Evolutionary conservation across 306 rosid genomes (phyloP), one percentile per base, ranked within the genome.

Genomic region (Rosa rugosa): DNA sequence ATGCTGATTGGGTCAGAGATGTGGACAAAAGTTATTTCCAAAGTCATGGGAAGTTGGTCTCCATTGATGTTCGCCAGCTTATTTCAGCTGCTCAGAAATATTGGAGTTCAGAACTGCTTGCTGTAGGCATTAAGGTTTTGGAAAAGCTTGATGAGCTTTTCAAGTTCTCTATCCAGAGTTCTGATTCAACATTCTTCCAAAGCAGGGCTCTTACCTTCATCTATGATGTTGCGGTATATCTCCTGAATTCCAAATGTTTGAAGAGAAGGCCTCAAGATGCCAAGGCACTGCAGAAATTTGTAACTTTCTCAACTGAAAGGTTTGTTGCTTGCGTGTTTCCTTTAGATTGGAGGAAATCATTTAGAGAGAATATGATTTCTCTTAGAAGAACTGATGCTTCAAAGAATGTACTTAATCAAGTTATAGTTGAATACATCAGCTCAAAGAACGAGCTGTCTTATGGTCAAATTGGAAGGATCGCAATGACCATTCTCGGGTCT

Each of bases 1-100:
- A 84, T 77, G 94, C 97, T 56, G 76, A 62, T 60, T 92, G 97
- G 97, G 88, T 84, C 36, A 79, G 8, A 5, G 78, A 83, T 76
- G 42, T 69, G 18, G 83, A 71, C 8, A 75, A 66, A 23, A 47
- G 68, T 9, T 36, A 72, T 69, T 77, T 85, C 17, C 78, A 56
- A 64, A 82, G 34, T 60, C 78, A 76, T 14, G 89, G 90, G 23
- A 78, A 69, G 74, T 44, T 83, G 22, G 84, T 88, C 9, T 31
- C 40, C 68, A 64, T 80, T 42, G 77, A 84, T 49, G 68, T 64
- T 59, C 36, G 65, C 11, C 41, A 54, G 62, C 76, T 90, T 41
- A 82, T 83, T 31, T 62, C 78, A 22, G 85, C 77, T 73, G 91
- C 90, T 80, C 34, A 23, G 64, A 75, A 25, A 17, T 89, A 84